A percentile compares a stretch with the other conserved stretches of the same genome.
phyloP scores from a whole-genome alignment of 2,329 filamentous ascomycete genomes.

The Coniochaeta ligniaria region DNA sequence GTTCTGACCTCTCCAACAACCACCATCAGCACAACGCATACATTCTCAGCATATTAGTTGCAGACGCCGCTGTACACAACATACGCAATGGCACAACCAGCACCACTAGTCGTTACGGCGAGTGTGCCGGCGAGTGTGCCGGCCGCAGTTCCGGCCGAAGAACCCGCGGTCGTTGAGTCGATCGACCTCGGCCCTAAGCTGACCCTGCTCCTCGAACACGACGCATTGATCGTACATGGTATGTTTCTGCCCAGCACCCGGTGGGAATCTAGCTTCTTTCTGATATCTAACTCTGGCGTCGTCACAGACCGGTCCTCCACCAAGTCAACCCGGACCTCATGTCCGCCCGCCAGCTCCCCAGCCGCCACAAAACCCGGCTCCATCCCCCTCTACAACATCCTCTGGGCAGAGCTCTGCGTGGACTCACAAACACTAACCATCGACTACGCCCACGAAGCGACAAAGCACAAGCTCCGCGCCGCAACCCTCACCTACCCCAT shows the following conservation, averaged over 20 bases:
- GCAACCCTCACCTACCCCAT: slow-evolving; percentile 49
- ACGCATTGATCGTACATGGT: neutral
- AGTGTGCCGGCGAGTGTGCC: neutral
- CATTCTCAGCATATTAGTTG: neutral
- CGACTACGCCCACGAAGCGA: slow-evolving; percentile 56
- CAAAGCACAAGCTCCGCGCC: slow-evolving; percentile 37
- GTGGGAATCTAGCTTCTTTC: neutral
- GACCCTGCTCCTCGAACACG: neutral
- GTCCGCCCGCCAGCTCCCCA: neutral
- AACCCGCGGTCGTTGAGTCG: neutral
- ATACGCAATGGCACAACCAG: neutral
- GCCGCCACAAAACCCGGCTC: slow-evolving; percentile 11
- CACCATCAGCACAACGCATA: neutral
- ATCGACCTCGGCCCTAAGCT: neutral
- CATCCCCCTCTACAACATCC: slow-evolving; percentile 75
- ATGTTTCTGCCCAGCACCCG: neutral
- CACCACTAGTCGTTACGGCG: neutral
- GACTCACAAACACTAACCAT: slow-evolving; percentile 55
- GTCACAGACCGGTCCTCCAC: neutral
- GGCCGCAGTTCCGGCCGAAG: neutral
- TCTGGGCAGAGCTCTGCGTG: slow-evolving; percentile 62
- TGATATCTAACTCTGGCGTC: neutral
- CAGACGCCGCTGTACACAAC: neutral
- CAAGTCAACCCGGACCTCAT: neutral
- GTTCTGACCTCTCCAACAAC: neutral